Percentiles rank a stretch among this genome's conserved stretches.
phyloP scores from a whole-genome alignment of 768 basidiomycete genomes.

The Xerocomellus intermedius region DNA sequence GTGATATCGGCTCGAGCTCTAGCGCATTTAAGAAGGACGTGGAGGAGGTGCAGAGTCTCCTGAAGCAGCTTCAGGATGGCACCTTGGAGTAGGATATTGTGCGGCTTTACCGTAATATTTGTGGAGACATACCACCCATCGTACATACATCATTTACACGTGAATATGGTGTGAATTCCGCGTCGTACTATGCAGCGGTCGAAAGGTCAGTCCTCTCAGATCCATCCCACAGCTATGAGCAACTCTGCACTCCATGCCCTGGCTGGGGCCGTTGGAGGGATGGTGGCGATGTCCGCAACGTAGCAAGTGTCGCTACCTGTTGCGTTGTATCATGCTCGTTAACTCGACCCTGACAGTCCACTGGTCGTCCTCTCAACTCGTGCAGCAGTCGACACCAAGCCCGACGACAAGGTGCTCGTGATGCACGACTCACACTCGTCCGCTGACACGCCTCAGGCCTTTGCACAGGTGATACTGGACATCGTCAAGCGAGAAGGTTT shows the following conservation, averaged over 20 bases:
- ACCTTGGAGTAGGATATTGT: constrained; percentile 15
- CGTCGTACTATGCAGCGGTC: neutral
- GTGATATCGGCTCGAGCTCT: constrained; percentile 44
- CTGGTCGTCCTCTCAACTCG: constrained; percentile 90
- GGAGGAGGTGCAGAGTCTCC: constrained; percentile 62
- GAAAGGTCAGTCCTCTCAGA: neutral
- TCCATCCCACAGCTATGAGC: constrained; percentile 40
- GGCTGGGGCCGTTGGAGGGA: constrained; percentile 89
- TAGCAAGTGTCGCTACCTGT: constrained; percentile 52
- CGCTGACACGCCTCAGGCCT: constrained; percentile 43
- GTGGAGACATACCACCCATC: neutral
- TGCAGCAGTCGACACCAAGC: constrained; percentile 86
- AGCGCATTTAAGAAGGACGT: constrained; percentile 70
- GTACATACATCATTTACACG: neutral
- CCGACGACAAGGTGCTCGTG: constrained; percentile 62
- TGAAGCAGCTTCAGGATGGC: constrained; percentile 45
- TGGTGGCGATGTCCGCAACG: constrained; percentile 86
- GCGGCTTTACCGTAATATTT: neutral
- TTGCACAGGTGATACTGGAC: constrained; percentile 65
- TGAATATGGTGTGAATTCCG: neutral
- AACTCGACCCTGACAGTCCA: constrained; percentile 51
- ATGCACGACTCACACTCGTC: neutral
- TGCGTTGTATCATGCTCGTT: neutral
- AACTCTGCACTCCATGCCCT: constrained; percentile 85
- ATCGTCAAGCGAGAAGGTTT: constrained; percentile 84